Percentiles rank a stretch among this genome's conserved stretches.
Conservation (phyloP, 176 grass and related monocot genomes). For the Rhynchospora breviuscula region DNA sequence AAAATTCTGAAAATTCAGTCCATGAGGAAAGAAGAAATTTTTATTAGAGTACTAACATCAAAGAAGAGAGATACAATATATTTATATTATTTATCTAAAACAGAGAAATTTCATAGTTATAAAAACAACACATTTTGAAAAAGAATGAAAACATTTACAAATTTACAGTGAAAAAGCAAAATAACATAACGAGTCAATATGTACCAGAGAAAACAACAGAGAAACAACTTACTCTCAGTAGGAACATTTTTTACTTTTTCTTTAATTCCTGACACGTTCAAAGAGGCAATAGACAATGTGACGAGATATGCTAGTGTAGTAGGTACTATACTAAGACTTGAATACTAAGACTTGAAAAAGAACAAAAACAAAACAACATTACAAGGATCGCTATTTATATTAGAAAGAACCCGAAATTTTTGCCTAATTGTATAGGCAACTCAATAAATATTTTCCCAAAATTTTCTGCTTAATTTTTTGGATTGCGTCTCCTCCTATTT, state of each 20-base stretch:
- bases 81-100: background rate
- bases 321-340: too few relatives aligned
- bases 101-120: background rate
- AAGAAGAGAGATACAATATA: too few relatives aligned
- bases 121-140: background rate
- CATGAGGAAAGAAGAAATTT: background rate
- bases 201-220: background rate
- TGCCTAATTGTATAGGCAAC: conserved; percentile 7
- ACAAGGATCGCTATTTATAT: background rate
- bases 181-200: background rate
- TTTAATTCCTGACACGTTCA: background rate
- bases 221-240: background rate
- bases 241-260: background rate
- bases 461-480: background rate
- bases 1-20: background rate
- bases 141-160: background rate
- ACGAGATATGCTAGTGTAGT: background rate
- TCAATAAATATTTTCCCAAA: background rate
- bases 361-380: background rate
- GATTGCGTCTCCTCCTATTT: background rate
- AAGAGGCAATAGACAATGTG: background rate
- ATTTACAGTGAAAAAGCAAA: background rate
- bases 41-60: background rate
- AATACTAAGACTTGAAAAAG: background rate
- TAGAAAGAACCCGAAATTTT: background rate